Base-by-base conservation (phyloP, 164 flowering plant species). In the Litsea cubeba region DNA sequence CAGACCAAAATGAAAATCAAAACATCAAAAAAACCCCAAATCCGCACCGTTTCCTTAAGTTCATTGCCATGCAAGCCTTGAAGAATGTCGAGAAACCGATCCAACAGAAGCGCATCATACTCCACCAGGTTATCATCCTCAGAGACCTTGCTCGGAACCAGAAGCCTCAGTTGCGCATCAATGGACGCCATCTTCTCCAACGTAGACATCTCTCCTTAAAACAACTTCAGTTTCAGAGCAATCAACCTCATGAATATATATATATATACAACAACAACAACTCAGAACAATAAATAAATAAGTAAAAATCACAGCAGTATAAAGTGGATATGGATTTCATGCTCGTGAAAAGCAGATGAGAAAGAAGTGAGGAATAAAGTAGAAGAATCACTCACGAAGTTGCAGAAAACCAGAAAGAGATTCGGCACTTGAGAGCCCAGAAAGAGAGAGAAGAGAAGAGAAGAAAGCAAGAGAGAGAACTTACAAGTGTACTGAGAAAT, bases 81-180 rank as follows among this genome's bases (percentile, higher is more conserved):
- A 73, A 95, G 88, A 68, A 95, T 91, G 68, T 95, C 97, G 3
- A 95, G 95, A 72, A 95, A 95, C 8, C 97, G 89, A 85, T 95
- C 98, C 84, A 95, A 69, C 26, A 95, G 87, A 82, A 95, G 74
- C 26, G 98, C 97, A 76, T 95, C 98, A 68, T 92, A 95, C 83
- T 95, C 98, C 32, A 95, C 84, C 74, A 92, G 79, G 81, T 95
- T 95, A 62, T 94, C 98, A 75, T 94, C 98, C 75, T 94, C 98
- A 28, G 95, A 89, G 15, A 92, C 92, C 82, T 86, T 92, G 1
- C 77, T 84, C 11, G 98, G 98, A 18, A 87, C 97, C 81, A 95
- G 74, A 78, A 83, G 90, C 87, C 98, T 79, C 54, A 95, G 81
- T 70, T 95, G 98, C 5, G 97, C 95, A 75, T 95, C 98, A 25